Evolutionary conservation across 2,329 filamentous ascomycete species (phyloP).

Genomic region (Alternaria arbusti): DNA sequence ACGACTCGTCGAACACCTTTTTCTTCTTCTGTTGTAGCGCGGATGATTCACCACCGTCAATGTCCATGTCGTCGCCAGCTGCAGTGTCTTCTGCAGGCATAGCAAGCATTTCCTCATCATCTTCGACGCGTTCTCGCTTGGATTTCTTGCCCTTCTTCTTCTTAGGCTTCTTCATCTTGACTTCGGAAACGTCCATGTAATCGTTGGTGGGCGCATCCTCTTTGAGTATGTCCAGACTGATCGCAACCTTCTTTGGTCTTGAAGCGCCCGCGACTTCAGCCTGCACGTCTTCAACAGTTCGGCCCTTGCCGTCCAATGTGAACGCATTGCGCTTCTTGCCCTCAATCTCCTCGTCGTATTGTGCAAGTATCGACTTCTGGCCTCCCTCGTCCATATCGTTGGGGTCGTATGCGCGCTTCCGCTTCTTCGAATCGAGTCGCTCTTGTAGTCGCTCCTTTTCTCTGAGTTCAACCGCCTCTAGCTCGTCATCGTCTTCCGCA

Average conservation of each 20-base stretch:
- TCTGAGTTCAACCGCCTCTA: slow-evolving; percentile 76
- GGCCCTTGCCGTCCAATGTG: slow-evolving; percentile 80
- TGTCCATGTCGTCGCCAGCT: slow-evolving; percentile 67
- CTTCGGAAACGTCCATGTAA: slow-evolving; percentile 83
- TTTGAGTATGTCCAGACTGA: slow-evolving; percentile 76
- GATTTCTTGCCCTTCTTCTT: slow-evolving; percentile 44
- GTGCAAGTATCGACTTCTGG: slow-evolving; percentile 74
- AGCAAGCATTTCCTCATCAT: slow-evolving; percentile 64
- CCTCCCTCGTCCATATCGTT: slow-evolving; percentile 72
- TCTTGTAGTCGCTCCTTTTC: slow-evolving; percentile 77
- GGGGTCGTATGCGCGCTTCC: slow-evolving; percentile 86
- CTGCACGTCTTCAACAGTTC: slow-evolving; percentile 65
- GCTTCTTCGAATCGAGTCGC: slow-evolving; percentile 85
- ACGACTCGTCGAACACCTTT: slow-evolving; percentile 68
- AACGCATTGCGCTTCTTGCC: slow-evolving; percentile 90
- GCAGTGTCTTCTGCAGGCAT: slow-evolving; percentile 39
- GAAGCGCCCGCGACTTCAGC: slow-evolving; percentile 61
- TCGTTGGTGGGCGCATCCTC: slow-evolving; percentile 77
- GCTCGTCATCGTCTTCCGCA: slow-evolving; percentile 86
- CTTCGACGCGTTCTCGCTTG: slow-evolving; percentile 51
- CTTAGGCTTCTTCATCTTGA: slow-evolving; percentile 78
- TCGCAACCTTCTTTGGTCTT: slow-evolving; percentile 69
- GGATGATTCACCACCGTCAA: slow-evolving; percentile 61
- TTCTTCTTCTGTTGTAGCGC: slow-evolving; percentile 63
- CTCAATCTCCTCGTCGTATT: slow-evolving; percentile 95